These are phyloP conservation scores for Fragaria vesca DNA, from an alignment of 306 rosid genomes.

Conservation along the genomic window DNA sequence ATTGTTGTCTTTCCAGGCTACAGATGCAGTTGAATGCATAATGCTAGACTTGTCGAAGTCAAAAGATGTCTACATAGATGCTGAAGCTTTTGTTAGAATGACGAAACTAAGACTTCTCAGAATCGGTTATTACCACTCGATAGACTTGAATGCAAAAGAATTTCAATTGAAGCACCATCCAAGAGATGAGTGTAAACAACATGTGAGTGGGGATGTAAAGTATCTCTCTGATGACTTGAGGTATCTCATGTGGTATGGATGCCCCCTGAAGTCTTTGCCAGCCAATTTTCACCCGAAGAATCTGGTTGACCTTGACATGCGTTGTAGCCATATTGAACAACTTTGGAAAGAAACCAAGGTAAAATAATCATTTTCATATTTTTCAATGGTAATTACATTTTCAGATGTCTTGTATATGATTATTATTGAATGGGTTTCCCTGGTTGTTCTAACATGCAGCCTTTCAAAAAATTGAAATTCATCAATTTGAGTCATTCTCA, in stretches of 20 bases:
- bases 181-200: neutral
- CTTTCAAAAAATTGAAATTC: neutral
- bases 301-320: neutral
- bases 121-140: neutral
- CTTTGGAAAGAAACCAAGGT: neutral
- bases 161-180: too few relatives aligned
- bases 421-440: neutral
- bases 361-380: too few relatives aligned
- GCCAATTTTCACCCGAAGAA: neutral
- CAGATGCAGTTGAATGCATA: slow-evolving; percentile 17
- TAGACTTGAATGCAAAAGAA: neutral
- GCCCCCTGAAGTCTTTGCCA: neutral
- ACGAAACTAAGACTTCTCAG: slow-evolving; percentile 21
- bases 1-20: neutral
- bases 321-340: neutral
- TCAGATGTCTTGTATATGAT: neutral
- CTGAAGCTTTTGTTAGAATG: slow-evolving; percentile 25
- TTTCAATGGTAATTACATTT: neutral
- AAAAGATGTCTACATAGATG: neutral
- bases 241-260: neutral
- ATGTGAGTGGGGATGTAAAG: neutral
- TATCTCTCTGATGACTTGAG: neutral
- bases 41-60: neutral
- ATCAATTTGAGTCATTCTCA: slow-evolving; percentile 8
- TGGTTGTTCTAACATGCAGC: slow-evolving; percentile 7